These are phyloP conservation scores for Phytopythium boreale DNA, from an alignment of 352 stramenopile species.

Conservation along the genomic window DNA sequence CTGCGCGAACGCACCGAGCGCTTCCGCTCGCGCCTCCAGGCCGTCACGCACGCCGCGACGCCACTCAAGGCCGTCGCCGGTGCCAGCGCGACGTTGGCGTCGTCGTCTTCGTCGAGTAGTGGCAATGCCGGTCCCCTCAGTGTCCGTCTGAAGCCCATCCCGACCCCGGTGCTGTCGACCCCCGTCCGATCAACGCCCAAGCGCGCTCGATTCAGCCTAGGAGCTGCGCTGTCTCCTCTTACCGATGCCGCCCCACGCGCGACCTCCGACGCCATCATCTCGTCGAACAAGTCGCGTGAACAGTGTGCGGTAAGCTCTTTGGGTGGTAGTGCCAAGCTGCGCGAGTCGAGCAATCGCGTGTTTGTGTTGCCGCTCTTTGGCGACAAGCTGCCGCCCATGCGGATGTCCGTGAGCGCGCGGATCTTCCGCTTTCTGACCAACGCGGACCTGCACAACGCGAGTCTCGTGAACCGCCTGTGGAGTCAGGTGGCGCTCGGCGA, in stretches of 20 bases:
- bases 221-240: conserved; percentile 1
- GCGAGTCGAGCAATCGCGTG: conserved; percentile 18
- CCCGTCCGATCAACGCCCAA: background rate
- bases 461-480: conserved; percentile 82
- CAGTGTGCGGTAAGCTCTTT: background rate
- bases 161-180: background rate
- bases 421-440: conserved; percentile 80
- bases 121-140: conserved; percentile 10
- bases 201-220: background rate
- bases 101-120: background rate
- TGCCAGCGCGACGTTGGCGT: background rate
- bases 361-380: conserved; percentile 82
- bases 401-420: conserved; percentile 46
- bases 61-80: conserved; percentile 1
- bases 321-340: background rate
- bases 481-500: conserved; percentile 73
- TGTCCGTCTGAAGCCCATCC: conserved; percentile 15
- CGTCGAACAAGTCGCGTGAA: conserved; percentile 4
- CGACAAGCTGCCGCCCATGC: conserved; percentile 46
- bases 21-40: conserved; percentile 42
- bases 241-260: background rate
- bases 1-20: conserved; percentile 49
- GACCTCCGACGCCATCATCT: conserved; percentile 2
- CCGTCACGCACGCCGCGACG: conserved; percentile 13
- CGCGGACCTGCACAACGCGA: conserved; percentile 79